A percentile compares a stretch with the other conserved stretches of the same genome.
Evolutionary conservation across 345 rosid genomes (phyloP).

Genomic region (Chamaenerion angustifolium): DNA sequence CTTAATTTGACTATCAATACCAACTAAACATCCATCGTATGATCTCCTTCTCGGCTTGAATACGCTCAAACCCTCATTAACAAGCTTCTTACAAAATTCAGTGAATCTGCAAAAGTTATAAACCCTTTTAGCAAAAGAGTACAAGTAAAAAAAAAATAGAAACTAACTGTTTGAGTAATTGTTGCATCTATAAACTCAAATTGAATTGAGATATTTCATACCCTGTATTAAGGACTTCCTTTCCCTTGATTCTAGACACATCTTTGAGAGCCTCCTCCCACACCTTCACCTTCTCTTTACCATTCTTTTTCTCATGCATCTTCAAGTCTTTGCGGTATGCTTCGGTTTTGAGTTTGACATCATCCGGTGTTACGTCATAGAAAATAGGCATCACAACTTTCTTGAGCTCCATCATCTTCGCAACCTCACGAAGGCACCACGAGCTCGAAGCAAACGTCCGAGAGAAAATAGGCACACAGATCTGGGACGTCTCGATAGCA

Average conservation of each 20-base stretch:
- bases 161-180: too few relatives aligned
- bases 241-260: not conserved
- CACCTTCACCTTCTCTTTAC: not conserved
- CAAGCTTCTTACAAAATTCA: conserved; percentile 1
- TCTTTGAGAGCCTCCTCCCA: conserved; percentile 1
- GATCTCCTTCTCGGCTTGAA: not conserved
- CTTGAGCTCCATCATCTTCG: not conserved
- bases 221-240: not conserved
- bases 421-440: conserved; percentile 1
- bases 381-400: not conserved
- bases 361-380: not conserved
- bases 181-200: too few relatives aligned
- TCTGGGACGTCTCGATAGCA: not conserved
- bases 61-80: not conserved
- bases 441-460: not conserved
- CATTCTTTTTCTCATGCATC: not conserved
- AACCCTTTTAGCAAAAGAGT: too few relatives aligned
- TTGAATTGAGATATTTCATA: not conserved
- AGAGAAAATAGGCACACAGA: conserved; percentile 5
- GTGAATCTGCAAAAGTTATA: not conserved
- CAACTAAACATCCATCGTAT: fast-evolving
- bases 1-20: not conserved
- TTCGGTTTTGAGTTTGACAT: not conserved
- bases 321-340: not conserved
- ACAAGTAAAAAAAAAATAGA: too few relatives aligned